Percentiles rank a stretch among this genome's conserved stretches.
Evolutionary conservation across 345 rosid genomes (phyloP).

Genomic region (Isatis tinctoria): DNA sequence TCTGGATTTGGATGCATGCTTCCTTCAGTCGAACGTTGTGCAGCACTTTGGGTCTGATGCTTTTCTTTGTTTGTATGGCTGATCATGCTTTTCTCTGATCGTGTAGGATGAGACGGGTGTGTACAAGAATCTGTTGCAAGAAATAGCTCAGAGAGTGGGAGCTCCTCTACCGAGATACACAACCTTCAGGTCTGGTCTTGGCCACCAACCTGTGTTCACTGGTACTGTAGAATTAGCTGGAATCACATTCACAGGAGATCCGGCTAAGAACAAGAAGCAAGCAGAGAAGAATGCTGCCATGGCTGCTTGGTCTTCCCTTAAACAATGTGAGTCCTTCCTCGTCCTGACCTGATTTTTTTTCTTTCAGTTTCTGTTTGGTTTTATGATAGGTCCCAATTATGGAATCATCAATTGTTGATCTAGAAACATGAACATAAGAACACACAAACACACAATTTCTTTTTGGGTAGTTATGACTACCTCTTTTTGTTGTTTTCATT

Average conservation of each 20-base stretch:
- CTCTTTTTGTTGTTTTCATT: no score
- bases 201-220: slow-evolving; percentile 92
- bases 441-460: no score
- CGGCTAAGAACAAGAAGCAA: slow-evolving; percentile 96
- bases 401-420: no score
- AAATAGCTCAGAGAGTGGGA: slow-evolving; percentile 94
- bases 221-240: slow-evolving; percentile 97
- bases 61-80: slow-evolving; percentile 7
- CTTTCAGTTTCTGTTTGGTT: neutral
- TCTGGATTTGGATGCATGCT: slow-evolving; percentile 1
- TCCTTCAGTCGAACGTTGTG: neutral
- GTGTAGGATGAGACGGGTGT: slow-evolving; percentile 97
- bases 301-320: slow-evolving; percentile 96
- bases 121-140: slow-evolving; percentile 94
- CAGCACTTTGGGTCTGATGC: neutral
- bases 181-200: slow-evolving; percentile 91
- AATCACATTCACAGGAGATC: slow-evolving; percentile 81
- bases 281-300: slow-evolving; percentile 99
- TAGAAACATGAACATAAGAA: no score
- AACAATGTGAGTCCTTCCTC: slow-evolving; percentile 59
- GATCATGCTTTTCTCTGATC: slow-evolving; percentile 18
- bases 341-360: neutral
- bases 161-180: slow-evolving; percentile 90
- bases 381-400: no score
- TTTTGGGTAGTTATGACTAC: no score